Evolutionary conservation across 371 early-diverging fungal genomes (phyloP), one percentile per base, ranked within the genome.

Genomic region (Phascolomyces articulosus): DNA sequence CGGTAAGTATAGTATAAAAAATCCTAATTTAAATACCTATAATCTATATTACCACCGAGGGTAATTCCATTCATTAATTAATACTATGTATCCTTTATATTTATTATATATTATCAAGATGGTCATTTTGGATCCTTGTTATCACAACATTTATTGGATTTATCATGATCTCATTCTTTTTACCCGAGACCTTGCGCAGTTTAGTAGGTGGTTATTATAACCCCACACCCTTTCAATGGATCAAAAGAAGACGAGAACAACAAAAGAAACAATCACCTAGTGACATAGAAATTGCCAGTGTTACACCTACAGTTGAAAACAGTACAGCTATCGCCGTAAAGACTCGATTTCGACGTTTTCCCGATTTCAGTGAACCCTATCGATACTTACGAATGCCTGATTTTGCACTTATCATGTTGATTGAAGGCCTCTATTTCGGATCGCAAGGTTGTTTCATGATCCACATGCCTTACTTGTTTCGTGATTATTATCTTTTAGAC

Each of bases 141-240:
- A 83, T 82, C 27, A 58, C 76, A 47, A 79, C 84, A 9, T 77
- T 76, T 16, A 23, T 75, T 7, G 68, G 80, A 27, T 72, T 83
- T 18, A 24, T 78, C 21, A 26, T 82, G 28, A 73, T 83, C 15
- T 27, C 77, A 15, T 74, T 87, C 62, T 74, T 85, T 44, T 65
- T 88, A 29, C 90, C 90, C 9, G 90, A 89, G 55, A 88, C 90
- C 0, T 76, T 85, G 24, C 82, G 80, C 26, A 63, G 72, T 3
- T 44, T 83, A 1, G 85, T 79, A 4, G 70, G 74, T 23, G 70
- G 69, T 15, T 70, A 73, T 44, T 65, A 65, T 21, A 69, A 69
- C 27, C 74, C 74, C 0, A 73, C 74, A 9, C 74, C 74, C 7
- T 47, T 55, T 2, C 70, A 73, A 51, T 72, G 67, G 67, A 23